Evolutionary conservation across 768 basidiomycete genomes (phyloP).

Genomic region (Tulasnella calospora): DNA sequence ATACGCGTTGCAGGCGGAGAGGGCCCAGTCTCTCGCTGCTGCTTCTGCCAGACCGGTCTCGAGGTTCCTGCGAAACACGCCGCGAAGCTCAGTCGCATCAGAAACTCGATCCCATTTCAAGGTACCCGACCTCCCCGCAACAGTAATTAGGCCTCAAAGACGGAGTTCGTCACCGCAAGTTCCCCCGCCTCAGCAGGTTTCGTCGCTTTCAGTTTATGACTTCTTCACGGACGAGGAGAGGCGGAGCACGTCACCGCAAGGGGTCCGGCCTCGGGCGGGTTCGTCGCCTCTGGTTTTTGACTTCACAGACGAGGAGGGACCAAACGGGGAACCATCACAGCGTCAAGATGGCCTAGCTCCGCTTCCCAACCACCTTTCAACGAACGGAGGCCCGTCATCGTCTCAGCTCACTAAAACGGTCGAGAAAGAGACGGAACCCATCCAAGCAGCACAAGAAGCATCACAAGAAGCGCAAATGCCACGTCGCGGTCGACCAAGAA

Average conservation of each 20-base stretch:
- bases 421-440: not conserved
- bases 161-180: not conserved
- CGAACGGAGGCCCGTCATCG: not conserved
- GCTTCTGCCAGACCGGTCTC: not conserved
- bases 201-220: not conserved
- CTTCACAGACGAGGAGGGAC: no score
- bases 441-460: not conserved
- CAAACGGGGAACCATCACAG: not conserved
- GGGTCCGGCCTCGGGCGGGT: not conserved
- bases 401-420: not conserved
- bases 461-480: not conserved
- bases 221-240: no score
- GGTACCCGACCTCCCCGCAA: not conserved
- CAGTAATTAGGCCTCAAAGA: not conserved
- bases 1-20: not conserved
- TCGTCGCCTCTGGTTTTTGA: no score
- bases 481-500: not conserved
- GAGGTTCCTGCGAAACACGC: not conserved
- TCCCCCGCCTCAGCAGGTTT: no score
- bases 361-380: not conserved
- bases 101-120: not conserved
- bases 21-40: not conserved
- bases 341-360: not conserved
- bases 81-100: not conserved
- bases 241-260: no score